Base-by-base conservation (phyloP, 2,329 filamentous ascomycete species). In the Pseudocercospora eumusae region DNA sequence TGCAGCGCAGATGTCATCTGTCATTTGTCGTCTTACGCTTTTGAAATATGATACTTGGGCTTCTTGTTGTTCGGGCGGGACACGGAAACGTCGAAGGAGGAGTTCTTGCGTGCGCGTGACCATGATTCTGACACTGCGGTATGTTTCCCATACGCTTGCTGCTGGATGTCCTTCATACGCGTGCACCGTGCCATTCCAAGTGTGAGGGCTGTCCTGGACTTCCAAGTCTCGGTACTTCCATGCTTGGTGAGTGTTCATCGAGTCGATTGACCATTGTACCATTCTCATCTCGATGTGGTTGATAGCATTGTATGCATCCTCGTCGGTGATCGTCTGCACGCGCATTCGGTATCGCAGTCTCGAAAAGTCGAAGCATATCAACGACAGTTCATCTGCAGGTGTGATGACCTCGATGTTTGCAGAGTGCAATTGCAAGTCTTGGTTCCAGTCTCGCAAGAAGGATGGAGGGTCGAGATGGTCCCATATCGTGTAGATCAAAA, bases 141-240 rank as follows among this genome's bases (percentile, higher is more conserved):
- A 71, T 1, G 66, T 71, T 52, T 71, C 70, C 70, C 70, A 74
- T 2, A 70, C 63, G 15, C 60, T 60, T 1, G 70, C 65, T 6
- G 63, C 61, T 6, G 66, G 66, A 10, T 61, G 59, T 6, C 62
- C 59, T 3, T 42, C 47, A 64, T 72, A 74, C 3, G 63, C 53
- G 47, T 72, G 69, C 6, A 73, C 67, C 13, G 67, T 56, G 36
- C 69, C 70, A 45, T 74, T 71, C 72, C 72, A 74, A 13, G 74
- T 64, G 56, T 74, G 59, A 3, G 69, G 69, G 5, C 60, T 66
- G 25, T 73, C 71, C 5, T 61, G 60, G 1, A 74, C 71, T 57
- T 72, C 67, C 0, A 70, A 20, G 15, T 70, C 69, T 45, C 61
- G 60, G 56, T 70, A 74, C n/a, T 53, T 63, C 70, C 70, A 74